Percentiles rank a stretch among this genome's conserved stretches.
These are phyloP conservation scores for Russula lepida DNA, from an alignment of 768 basidiomycete genomes.

Conservation along the genomic window DNA sequence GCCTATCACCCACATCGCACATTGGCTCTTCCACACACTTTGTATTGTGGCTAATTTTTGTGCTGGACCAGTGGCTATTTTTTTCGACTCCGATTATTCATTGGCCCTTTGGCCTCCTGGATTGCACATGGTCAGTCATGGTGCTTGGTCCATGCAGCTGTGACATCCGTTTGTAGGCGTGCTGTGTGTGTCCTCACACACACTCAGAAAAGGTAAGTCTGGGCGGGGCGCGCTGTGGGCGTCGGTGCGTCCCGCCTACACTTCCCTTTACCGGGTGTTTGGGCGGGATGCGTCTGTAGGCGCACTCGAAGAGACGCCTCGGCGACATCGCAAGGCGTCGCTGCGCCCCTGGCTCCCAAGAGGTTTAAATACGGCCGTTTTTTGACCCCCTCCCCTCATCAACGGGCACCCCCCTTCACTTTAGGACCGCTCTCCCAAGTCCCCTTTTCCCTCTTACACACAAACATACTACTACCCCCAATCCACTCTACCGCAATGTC, in stretches of 20 bases:
- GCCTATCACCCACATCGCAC: too few species aligned
- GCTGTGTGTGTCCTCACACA: slow-evolving; percentile 5
- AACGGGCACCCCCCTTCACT: not conserved
- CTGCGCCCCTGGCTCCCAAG: not conserved
- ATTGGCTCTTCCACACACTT: too few species aligned
- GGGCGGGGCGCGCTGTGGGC: slow-evolving; percentile 7
- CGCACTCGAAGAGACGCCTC: not conserved
- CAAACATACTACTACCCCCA: not conserved
- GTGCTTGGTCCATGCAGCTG: too few species aligned
- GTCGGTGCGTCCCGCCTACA: not conserved
- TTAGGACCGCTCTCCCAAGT: not conserved
- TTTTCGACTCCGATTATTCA: too few species aligned
- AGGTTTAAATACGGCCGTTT: slow-evolving; percentile 7
- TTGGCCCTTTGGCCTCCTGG: too few species aligned
- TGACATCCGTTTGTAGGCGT: not conserved
- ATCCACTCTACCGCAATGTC: not conserved
- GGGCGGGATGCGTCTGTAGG: slow-evolving; percentile 1
- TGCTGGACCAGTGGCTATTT: too few species aligned
- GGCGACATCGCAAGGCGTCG: not conserved
- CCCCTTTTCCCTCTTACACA: not conserved
- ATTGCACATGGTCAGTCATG: too few species aligned
- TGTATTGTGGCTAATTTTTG: too few species aligned
- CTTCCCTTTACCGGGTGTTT: slow-evolving; percentile 8
- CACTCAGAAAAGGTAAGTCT: too few species aligned
- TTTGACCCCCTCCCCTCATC: not conserved